Percentiles rank a stretch among this genome's conserved stretches.
Conservation (phyloP, 129 eudicot genomes). For the Solidago caesia region DNA sequence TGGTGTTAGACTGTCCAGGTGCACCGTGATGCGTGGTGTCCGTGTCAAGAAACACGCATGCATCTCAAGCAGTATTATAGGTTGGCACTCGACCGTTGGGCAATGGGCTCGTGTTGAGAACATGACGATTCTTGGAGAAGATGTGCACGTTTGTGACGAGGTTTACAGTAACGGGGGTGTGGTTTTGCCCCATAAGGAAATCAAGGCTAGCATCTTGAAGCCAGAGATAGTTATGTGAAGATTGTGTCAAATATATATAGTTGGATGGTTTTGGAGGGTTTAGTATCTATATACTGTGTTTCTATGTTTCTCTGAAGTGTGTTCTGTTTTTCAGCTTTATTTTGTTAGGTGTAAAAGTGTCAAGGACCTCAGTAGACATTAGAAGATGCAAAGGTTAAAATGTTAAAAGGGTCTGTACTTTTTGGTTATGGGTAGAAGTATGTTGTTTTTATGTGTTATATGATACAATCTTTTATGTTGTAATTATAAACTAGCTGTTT, state of each 20-base stretch:
- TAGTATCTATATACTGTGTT: constrained; percentile 18
- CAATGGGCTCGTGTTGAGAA: constrained; percentile 96
- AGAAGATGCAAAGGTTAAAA: constrained; percentile 22
- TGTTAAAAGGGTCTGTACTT: constrained; percentile 27
- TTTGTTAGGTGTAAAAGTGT: constrained; percentile 35
- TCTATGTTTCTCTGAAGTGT: constrained; percentile 20
- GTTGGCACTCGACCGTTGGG: constrained; percentile 97
- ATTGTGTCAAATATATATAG: constrained; percentile 18
- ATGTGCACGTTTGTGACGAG: constrained; percentile 92
- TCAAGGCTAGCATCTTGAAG: constrained; percentile 87
- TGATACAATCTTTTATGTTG: constrained; percentile 25
- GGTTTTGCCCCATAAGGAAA: constrained; percentile 96
- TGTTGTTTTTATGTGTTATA: constrained; percentile 23
- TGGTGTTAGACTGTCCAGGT: constrained; percentile 90
- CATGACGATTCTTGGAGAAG: constrained; percentile 97
- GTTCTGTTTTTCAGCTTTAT: constrained; percentile 7
- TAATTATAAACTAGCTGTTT: constrained; percentile 22
- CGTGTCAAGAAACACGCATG: constrained; percentile 90
- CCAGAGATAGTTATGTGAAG: constrained; percentile 98
- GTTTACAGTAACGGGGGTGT: constrained; percentile 94
- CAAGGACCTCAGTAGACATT: constrained; percentile 23
- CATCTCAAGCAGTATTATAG: constrained; percentile 78
- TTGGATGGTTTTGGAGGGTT: constrained; percentile 26
- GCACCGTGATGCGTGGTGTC: constrained; percentile 92
- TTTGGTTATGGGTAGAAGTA: constrained; percentile 23